Base-by-base conservation (phyloP, 305 asterid species). In the Nicotiana rustica region DNA sequence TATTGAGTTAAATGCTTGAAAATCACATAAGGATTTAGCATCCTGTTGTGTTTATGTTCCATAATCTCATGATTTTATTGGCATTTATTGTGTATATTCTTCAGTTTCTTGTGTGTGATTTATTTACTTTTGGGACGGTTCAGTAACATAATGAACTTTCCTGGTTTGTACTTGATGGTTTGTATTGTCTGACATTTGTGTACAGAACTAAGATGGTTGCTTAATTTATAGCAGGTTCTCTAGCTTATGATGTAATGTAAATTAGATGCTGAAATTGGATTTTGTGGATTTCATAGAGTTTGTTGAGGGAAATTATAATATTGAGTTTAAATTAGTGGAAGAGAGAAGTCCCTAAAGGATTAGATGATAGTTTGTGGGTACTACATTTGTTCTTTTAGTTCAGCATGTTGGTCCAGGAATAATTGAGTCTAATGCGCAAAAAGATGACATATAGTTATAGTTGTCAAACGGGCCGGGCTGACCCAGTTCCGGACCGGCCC, bases 41-140 rank as follows among this genome's bases (percentile, higher is more conserved):
- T 65, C 18, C 18, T 65, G 14, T 65, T 65, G 70, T 65, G 4
- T 25, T 65, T 65, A 29, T 65, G 70, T 36, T 65, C 70, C 67
- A 21, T 62, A 65, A 25, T 65, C 10, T 65, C n/a, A 29, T 65
- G 41, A 65, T 65, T 12, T 29, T 7, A 13, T 25, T 64, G 69
- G 29, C 38, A 64, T 60, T 62, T 62, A 62, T 62, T 2, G 5
- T 62, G 67, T 62, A 21, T 65, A 12, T 57, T 57, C 17, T 64
- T 64, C 68, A 10, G 35, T 64, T 64, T 64, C 36, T 10, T 12
- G n/a, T 21, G 17, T 12, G 36, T 21, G 17, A 14, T 25, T 64
- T 64, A 25, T 64, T 10, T 21, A 21, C 25, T 64, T 21, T 64
- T 25, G 59, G 6, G 41, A 29, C 6, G 8, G 70, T 29, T 6